Base-by-base conservation (phyloP, 345 rosid species). In the Pistacia atlantica region DNA sequence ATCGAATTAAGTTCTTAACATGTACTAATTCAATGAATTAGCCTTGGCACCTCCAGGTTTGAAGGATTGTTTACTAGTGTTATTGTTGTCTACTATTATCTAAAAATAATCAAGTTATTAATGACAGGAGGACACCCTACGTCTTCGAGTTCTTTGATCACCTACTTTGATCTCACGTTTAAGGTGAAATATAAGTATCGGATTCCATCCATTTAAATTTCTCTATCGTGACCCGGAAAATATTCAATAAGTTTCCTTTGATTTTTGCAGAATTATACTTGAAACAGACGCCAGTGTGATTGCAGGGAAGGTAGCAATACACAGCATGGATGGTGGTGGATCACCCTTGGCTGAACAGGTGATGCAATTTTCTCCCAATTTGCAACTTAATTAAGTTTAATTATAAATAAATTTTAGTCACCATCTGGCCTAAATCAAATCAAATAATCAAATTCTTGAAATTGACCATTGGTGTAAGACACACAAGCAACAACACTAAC, bases 301-400 rank as follows among this genome's bases (percentile, higher is more conserved):
- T 59, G 98, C 97, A 9, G 97, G 92, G 74, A 95, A 93, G 86
- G 97, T 92, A 71, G 97, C 94, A 71, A 79, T 87, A 71, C 93
- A 95, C 65, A 90, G 85, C 88, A 80, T 91, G 82, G 95, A 93
- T 82, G 90, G 90, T 57, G 82, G 80, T 58, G 42, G 42, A 38
- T 90, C 93, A 66, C 90, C 95, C 64, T 84, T 95, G 78, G 89
- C 98, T 28, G 97, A 95, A 81, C 97, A 95, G 97, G 98, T 95
- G 76, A 77, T 75, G 57, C 14, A 33, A 25, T 67, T 63, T 9
- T 46, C 48, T 60, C 4, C 33, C 5, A 8, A 10, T 22, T 9
- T 11, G 28, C 37, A 28, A 11, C 13, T 60, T 25, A 14, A 11
- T 60, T 60, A 1, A 1, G 33, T 31, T 60, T 25, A 14, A 11